These are phyloP conservation scores for Rubus idaeus DNA, from an alignment of 306 rosid species.

Conservation along the genomic window DNA sequence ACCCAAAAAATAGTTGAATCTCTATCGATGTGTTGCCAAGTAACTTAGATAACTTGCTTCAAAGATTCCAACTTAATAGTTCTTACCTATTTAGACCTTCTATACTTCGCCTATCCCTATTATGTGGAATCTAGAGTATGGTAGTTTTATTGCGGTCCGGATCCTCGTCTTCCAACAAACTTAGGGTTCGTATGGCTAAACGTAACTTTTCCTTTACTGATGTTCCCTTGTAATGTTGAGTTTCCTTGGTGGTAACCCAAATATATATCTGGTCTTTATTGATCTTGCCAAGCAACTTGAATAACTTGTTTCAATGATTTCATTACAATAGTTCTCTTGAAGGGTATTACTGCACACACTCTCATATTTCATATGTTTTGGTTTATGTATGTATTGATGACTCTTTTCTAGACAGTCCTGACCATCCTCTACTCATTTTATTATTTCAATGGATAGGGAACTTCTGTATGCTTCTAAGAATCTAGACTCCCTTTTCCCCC, in stretches of 20 bases:
- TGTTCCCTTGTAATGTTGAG: not conserved
- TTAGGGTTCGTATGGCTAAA: not conserved
- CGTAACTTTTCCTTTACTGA: not conserved
- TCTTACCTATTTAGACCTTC: not conserved
- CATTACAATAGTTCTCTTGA: not conserved
- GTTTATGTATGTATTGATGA: not conserved
- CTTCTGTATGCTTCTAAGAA: not conserved
- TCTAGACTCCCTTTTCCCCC: not conserved
- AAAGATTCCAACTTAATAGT: not conserved
- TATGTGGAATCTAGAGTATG: not conserved
- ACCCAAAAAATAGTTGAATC: not conserved
- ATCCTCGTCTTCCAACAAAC: not conserved
- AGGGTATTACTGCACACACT: not conserved
- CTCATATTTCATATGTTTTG: not conserved
- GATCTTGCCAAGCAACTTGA: not conserved
- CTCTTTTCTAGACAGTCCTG: slow-evolving; percentile 1
- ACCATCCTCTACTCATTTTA: not conserved
- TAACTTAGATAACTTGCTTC: not conserved
- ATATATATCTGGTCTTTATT: not conserved
- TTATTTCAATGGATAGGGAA: not conserved
- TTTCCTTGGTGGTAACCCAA: not conserved
- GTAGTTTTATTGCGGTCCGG: not conserved
- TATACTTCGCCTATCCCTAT: not conserved
- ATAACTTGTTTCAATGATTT: not conserved
- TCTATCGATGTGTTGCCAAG: not conserved